phyloP scores from a whole-genome alignment of 208 protist species.

The Leishmania major region DNA sequence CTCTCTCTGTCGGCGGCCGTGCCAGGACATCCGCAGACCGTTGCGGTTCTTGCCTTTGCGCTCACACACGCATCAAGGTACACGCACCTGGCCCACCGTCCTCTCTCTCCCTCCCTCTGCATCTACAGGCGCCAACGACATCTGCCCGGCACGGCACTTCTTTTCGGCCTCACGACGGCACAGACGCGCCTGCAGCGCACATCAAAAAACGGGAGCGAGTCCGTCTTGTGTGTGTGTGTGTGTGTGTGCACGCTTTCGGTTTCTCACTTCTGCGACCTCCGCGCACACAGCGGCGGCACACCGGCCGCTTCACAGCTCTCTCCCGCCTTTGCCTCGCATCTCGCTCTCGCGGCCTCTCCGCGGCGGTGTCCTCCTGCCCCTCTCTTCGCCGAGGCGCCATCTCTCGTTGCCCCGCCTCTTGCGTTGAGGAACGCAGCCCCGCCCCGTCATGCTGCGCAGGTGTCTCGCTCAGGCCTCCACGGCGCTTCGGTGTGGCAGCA shows the following conservation, averaged over 20 bases:
- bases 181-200: too few species aligned
- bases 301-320: too few species aligned
- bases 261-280: neutral
- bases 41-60: neutral
- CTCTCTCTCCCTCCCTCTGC: neutral
- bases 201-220: too few species aligned
- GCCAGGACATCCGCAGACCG: neutral
- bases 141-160: too few species aligned
- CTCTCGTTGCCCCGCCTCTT: neutral
- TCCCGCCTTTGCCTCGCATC: too few species aligned
- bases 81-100: neutral
- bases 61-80: neutral
- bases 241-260: too few species aligned
- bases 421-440: neutral
- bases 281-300: neutral
- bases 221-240: too few species aligned
- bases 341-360: neutral
- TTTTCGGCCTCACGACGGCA: too few species aligned
- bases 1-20: neutral
- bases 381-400: neutral
- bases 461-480: slow-evolving; percentile 8
- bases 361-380: neutral
- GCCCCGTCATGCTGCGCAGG: slow-evolving; percentile 16
- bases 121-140: too few species aligned
- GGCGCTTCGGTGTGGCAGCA: neutral